Conservation (phyloP, 768 basidiomycete genomes). For the Lactarius sanguifluus region DNA sequence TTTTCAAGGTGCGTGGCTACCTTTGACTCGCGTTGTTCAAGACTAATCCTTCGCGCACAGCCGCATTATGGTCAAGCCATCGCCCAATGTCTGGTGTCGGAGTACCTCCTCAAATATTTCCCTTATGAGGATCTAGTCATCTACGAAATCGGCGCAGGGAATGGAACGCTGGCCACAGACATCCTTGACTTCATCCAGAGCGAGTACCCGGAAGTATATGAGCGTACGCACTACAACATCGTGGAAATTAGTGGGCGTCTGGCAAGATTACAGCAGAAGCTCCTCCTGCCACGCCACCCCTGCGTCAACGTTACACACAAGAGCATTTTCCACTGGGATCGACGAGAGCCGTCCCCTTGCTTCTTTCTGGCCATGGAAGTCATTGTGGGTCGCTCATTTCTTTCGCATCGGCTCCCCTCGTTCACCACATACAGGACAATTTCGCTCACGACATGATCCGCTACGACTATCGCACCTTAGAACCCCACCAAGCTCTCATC, state of each 20-base stretch:
- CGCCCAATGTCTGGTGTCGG: constrained; percentile 82
- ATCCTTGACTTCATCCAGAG: constrained; percentile 78
- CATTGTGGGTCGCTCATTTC: constrained; percentile 56
- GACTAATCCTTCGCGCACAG: constrained; percentile 42
- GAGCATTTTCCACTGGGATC: constrained; percentile 86
- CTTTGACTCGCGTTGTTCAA: constrained; percentile 12
- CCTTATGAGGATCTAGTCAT: constrained; percentile 95
- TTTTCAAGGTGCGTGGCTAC: constrained; percentile 77
- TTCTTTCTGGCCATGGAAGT: constrained; percentile 96
- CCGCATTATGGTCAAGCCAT: constrained; percentile 94
- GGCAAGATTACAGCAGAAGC: constrained; percentile 66
- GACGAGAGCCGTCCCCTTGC: constrained; percentile 76
- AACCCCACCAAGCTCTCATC: constrained; percentile 83
- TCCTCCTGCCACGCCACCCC: constrained; percentile 60
- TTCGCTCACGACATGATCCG: constrained; percentile 95
- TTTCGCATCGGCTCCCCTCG: not conserved
- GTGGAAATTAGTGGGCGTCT: constrained; percentile 90
- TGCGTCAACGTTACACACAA: constrained; percentile 69
- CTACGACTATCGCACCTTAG: constrained; percentile 75
- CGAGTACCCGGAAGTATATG: constrained; percentile 88
- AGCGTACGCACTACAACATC: constrained; percentile 88
- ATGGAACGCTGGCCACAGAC: constrained; percentile 90
- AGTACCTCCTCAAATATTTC: constrained; percentile 93
- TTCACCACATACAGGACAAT: constrained; percentile 64
- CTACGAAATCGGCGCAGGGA: constrained; percentile 98